These are phyloP conservation scores for Pythium apleroticum DNA, from an alignment of 352 stramenopile genomes.

Conservation along the genomic window DNA sequence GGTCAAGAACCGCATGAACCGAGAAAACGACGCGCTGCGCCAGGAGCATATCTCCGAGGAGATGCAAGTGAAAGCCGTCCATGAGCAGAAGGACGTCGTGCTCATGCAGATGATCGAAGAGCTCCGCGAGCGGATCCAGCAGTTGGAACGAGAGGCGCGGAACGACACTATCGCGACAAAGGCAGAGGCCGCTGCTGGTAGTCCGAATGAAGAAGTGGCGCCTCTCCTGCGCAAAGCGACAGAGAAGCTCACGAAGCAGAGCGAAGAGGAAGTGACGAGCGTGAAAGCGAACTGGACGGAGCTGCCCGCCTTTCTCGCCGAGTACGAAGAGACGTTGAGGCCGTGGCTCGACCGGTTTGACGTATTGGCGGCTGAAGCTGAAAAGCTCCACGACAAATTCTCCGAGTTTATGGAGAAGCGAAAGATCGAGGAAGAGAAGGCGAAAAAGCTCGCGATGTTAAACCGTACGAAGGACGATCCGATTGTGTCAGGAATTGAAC, in stretches of 20 bases:
- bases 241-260: neutral
- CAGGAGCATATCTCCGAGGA: conserved; percentile 32
- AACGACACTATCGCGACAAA: conserved; percentile 8
- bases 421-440: neutral
- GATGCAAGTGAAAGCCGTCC: conserved; percentile 36
- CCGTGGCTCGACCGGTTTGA: conserved; percentile 20
- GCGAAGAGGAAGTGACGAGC: neutral
- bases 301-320: conserved; percentile 10
- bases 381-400: conserved; percentile 3
- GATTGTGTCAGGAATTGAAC: conserved; percentile 14
- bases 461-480: conserved; percentile 21
- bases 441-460: neutral
- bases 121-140: conserved; percentile 52
- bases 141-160: conserved; percentile 47
- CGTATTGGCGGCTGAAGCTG: neutral
- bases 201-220: neutral
- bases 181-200: conserved; percentile 9
- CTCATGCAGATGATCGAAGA: conserved; percentile 57
- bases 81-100: conserved; percentile 51
- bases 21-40: conserved; percentile 57
- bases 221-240: neutral
- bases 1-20: conserved; percentile 68
- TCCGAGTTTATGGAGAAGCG: neutral
- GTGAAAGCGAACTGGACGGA: neutral
- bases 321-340: conserved; percentile 17